Base-by-base conservation (phyloP, 2,329 filamentous ascomycete species). In the Ophiocordyceps camponoti-saundersi region DNA sequence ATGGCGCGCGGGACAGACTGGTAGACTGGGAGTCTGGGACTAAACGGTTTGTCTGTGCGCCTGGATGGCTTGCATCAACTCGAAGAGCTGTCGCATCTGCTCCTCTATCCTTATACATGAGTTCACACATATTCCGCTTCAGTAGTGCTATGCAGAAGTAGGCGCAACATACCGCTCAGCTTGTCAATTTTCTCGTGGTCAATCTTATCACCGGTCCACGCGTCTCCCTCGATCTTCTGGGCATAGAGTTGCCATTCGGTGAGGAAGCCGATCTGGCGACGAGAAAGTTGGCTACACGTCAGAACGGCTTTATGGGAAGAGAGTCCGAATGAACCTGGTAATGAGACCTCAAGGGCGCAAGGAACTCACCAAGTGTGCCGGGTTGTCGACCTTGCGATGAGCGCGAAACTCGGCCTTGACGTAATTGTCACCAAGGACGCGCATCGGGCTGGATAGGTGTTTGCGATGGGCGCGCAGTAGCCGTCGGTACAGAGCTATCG, bases 221-320 rank as follows among this genome's bases (percentile, higher is more conserved):
- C 63, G 46, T 94, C 82, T 0, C 89, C 90, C 59, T 96, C 90
- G 16, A 98, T 68, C 60, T 87, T 81, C 61, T 98, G 90, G 2
- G 88, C 89, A 59, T 96, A 98, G 46, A 86, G 68, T 63, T 98
- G 92, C 90, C 90, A 98, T 63, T 96, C 89, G 0, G 85, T 90
- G 55, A 98, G 71, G 63, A 98, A 98, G 2, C 90, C 92, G 56
- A 96, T 87, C 87, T 94, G 53, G 23, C 22, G 21, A 18, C 16
- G 16, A 18, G 16, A 36, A n/a, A 39, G 16, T 39, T n/a, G 34
- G 11, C 10, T 12, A 3, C 10, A 12, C 18, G 32, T 16, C 32
- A 18, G 18, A n/a, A 41, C 20, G 18, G 18, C 6, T 21, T 22
- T 8, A 41, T 13, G 39, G 3, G 15, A 15, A 40, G n/a, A 32